Percentiles rank a stretch among this genome's conserved stretches.
Evolutionary conservation across 2,329 filamentous ascomycete species (phyloP).

Genomic region (Diaporthe humulicola): DNA sequence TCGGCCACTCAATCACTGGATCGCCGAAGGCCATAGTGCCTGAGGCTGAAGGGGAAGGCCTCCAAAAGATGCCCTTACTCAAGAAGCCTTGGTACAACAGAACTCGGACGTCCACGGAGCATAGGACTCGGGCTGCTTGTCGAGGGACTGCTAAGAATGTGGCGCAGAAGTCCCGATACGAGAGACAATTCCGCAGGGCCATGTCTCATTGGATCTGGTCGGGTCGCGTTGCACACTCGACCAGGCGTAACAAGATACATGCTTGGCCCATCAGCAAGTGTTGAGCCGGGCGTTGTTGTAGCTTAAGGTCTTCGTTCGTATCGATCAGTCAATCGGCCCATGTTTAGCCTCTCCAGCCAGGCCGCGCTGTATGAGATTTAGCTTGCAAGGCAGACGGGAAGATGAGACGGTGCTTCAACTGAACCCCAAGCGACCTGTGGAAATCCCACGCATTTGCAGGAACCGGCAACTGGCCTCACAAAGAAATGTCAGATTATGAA

Average conservation of each 20-base stretch:
- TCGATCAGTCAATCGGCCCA: background rate
- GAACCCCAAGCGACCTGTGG: background rate
- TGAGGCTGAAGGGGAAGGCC: background rate
- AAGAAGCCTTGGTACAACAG: background rate
- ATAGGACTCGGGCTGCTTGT: background rate
- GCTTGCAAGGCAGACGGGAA: background rate
- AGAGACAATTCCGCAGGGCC: constrained; percentile 10
- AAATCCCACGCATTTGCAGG: background rate
- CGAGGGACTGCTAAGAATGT: background rate
- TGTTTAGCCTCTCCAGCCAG: background rate
- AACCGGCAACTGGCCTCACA: background rate
- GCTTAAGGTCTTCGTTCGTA: background rate
- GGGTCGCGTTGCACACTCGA: background rate
- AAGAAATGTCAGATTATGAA: background rate
- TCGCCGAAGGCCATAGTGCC: background rate
- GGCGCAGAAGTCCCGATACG: constrained; percentile 22
- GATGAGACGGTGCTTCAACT: constrained; percentile 20
- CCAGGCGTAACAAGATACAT: background rate
- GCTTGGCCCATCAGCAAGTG: background rate
- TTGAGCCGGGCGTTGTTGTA: background rate
- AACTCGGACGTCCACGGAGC: background rate
- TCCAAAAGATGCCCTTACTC: background rate
- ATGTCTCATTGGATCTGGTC: background rate
- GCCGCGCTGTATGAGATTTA: background rate
- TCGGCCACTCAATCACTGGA: background rate